phyloP scores from a whole-genome alignment of 2,329 filamentous ascomycete species.

The Botrytis elliptica region DNA sequence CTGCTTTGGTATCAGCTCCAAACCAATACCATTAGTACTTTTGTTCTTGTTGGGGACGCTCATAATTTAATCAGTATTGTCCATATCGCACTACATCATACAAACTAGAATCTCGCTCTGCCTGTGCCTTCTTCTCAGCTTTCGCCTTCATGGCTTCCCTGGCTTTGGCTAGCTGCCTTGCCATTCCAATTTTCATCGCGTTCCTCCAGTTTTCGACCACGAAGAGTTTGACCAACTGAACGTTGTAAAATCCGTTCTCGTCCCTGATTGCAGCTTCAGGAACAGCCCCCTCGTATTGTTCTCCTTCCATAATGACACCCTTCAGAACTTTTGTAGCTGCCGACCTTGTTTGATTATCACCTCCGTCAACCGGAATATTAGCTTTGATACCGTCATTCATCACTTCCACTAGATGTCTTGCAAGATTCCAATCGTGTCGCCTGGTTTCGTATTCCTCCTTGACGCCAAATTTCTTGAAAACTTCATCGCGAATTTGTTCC shows the following conservation, averaged over 20 bases:
- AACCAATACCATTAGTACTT: background rate
- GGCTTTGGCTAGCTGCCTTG: slow-evolving; percentile 29
- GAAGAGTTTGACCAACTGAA: slow-evolving; percentile 46
- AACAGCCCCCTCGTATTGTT: slow-evolving; percentile 43
- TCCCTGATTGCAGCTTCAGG: slow-evolving; percentile 38
- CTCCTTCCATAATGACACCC: slow-evolving; percentile 49
- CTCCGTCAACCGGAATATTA: slow-evolving; percentile 36
- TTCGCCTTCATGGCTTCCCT: slow-evolving; percentile 28
- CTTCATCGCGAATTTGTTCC: slow-evolving; percentile 51
- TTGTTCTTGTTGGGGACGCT: background rate
- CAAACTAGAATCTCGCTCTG: background rate
- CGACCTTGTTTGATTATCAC: slow-evolving; percentile 20
- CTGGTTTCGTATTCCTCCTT: slow-evolving; percentile 46
- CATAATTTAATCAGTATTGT: background rate
- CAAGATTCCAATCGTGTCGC: slow-evolving; percentile 44
- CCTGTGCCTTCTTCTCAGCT: slow-evolving; percentile 23
- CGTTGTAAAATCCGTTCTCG: slow-evolving; percentile 46
- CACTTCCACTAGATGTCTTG: slow-evolving; percentile 46
- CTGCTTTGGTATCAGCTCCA: background rate
- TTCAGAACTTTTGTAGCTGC: slow-evolving; percentile 46
- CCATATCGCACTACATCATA: background rate
- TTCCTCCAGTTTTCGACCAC: slow-evolving; percentile 43
- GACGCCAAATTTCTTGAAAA: slow-evolving; percentile 52
- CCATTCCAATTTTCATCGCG: slow-evolving; percentile 42
- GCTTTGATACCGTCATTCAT: slow-evolving; percentile 48